Evolutionary conservation across 2,329 filamentous ascomycete species (phyloP).

Genomic region (Colletotrichum salicis): DNA sequence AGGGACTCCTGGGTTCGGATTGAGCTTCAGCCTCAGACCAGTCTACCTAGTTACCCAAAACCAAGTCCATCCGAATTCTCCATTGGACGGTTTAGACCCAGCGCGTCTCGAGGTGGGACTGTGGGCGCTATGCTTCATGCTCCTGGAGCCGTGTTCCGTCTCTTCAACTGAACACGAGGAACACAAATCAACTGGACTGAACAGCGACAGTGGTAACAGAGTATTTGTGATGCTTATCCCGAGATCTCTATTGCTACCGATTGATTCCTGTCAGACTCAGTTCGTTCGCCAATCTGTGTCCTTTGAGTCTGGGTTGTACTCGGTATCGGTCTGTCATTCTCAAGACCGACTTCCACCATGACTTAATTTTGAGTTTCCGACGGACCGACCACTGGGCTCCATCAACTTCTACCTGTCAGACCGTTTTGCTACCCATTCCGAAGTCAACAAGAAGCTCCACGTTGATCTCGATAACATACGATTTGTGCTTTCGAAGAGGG

Average conservation of each 20-base stretch:
- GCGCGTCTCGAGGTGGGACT: slow-evolving; percentile 16
- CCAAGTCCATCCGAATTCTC: slow-evolving; percentile 10
- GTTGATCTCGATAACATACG: slow-evolving; percentile 21
- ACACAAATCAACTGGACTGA: background rate
- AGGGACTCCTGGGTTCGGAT: slow-evolving; percentile 12
- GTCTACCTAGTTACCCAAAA: background rate
- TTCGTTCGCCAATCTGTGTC: background rate
- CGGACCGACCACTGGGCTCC: slow-evolving; percentile 5
- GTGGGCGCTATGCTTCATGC: slow-evolving; percentile 25
- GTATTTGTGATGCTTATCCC: background rate
- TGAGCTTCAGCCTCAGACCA: slow-evolving; percentile 1
- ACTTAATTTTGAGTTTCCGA: slow-evolving; percentile 4
- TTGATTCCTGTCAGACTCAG: too few species aligned
- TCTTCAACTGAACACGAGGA: background rate
- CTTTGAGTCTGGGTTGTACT: background rate
- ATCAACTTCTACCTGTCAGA: background rate
- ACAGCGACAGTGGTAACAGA: background rate
- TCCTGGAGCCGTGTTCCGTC: slow-evolving; percentile 1
- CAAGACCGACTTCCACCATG: background rate
- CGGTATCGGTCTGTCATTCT: background rate
- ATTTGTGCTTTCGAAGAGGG: background rate
- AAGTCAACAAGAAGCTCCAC: background rate
- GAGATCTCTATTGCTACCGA: background rate
- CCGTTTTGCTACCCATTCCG: background rate
- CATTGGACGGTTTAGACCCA: slow-evolving; percentile 3